Evolutionary conservation across 176 grass and related monocot species (phyloP).

Genomic region (Rhynchospora pubera): DNA sequence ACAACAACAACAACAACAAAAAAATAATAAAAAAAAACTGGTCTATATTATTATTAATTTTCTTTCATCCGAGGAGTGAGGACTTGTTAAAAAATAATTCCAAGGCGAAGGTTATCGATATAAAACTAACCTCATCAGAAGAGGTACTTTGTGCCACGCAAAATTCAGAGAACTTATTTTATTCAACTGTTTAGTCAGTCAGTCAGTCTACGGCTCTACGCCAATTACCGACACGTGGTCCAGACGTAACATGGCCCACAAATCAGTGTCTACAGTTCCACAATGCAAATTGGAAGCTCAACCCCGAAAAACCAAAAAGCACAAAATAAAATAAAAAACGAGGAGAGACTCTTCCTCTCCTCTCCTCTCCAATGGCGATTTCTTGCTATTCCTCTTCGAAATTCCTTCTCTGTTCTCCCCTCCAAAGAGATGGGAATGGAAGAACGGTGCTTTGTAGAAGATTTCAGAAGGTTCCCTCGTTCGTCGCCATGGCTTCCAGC

Average conservation of each 20-base stretch:
- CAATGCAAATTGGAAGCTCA: neutral
- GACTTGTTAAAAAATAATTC: too few relatives aligned
- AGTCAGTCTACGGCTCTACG: too few relatives aligned
- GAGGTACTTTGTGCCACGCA: neutral
- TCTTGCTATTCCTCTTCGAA: conserved; percentile 8
- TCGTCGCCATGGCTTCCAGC: conserved; percentile 41
- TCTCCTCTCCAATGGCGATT: conserved; percentile 15
- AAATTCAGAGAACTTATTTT: neutral
- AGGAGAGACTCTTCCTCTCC: neutral
- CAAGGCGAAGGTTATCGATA: neutral
- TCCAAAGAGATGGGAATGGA: neutral
- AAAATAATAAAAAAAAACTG: too few relatives aligned
- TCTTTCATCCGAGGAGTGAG: too few relatives aligned
- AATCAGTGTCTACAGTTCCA: neutral
- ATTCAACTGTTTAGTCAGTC: too few relatives aligned
- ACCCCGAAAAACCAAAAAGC: too few relatives aligned
- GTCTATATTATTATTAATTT: too few relatives aligned
- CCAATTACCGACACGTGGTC: too few relatives aligned
- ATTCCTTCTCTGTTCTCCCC: neutral
- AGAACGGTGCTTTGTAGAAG: neutral
- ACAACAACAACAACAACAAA: too few relatives aligned
- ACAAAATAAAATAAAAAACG: neutral
- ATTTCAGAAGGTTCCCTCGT: conserved; percentile 1
- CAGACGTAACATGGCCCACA: neutral
- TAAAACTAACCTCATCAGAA: too few relatives aligned